These are phyloP conservation scores for Rhinocladiella similis DNA, from an alignment of 2,329 filamentous ascomycete species.

Conservation along the genomic window DNA sequence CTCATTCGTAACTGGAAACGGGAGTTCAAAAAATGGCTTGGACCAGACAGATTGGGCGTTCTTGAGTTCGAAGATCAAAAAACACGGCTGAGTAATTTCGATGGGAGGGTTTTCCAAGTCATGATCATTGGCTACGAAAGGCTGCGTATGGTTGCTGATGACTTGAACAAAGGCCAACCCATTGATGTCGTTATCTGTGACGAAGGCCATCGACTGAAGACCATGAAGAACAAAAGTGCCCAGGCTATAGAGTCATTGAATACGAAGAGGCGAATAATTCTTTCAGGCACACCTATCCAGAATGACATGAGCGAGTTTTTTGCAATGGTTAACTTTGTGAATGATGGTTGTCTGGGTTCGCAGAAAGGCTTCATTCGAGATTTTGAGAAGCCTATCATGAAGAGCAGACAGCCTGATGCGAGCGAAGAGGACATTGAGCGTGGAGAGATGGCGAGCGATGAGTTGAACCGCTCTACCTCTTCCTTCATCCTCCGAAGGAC, in stretches of 20 bases:
- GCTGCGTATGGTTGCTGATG: conserved; percentile 64
- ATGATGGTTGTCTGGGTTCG: conserved; percentile 64
- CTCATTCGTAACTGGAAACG: conserved; percentile 72
- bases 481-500: conserved; percentile 67
- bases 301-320: conserved; percentile 69
- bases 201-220: conserved; percentile 68
- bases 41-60: conserved; percentile 68
- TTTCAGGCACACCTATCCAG: conserved; percentile 68
- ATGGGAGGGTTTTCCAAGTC: conserved; percentile 66
- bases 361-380: conserved; percentile 64
- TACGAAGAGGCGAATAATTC: conserved; percentile 61
- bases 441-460: conserved; percentile 61
- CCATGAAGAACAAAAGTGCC: conserved; percentile 67
- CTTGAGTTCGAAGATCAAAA: conserved; percentile 63
- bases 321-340: conserved; percentile 68
- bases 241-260: conserved; percentile 65
- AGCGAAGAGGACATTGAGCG: conserved; percentile 62
- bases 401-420: conserved; percentile 64
- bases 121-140: conserved; percentile 77
- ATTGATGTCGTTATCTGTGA: conserved; percentile 72
- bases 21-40: conserved; percentile 73
- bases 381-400: conserved; percentile 65
- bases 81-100: conserved; percentile 66
- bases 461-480: conserved; percentile 60
- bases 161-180: conserved; percentile 61